Percentiles rank a stretch among this genome's conserved stretches.
These are phyloP conservation scores for Entelexis paramagnoliae DNA, from an alignment of 1,139 yeast genomes.

Conservation along the genomic window DNA sequence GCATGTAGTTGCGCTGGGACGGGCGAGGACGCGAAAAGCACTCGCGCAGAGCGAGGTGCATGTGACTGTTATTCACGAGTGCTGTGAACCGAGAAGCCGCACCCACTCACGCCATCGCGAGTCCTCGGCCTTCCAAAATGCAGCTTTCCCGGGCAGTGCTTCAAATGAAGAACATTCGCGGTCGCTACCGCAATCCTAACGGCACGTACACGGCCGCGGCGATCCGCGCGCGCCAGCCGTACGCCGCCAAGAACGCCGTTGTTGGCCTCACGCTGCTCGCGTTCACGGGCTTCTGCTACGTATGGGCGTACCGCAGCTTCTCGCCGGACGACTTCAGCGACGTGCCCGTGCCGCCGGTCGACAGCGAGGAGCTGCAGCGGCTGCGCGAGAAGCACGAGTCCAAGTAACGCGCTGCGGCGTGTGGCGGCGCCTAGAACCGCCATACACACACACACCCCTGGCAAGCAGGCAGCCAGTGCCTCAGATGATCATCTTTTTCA, in stretches of 20 bases:
- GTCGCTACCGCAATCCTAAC: constrained; percentile 24
- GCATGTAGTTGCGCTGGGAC: not conserved
- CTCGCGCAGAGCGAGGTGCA: not conserved
- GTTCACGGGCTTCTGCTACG: constrained; percentile 55
- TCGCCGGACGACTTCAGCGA: constrained; percentile 78
- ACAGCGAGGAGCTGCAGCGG: constrained; percentile 62
- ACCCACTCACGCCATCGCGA: not conserved
- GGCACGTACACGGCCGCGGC: constrained; percentile 88
- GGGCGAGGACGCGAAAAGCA: not conserved
- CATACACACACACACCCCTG: too few relatives aligned
- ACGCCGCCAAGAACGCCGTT: constrained; percentile 62
- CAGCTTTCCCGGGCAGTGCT: not conserved
- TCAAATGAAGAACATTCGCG: constrained; percentile 15
- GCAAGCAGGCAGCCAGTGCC: too few relatives aligned
- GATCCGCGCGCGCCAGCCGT: constrained; percentile 79
- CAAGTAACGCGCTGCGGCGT: not conserved
- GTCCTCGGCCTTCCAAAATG: not conserved
- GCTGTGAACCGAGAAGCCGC: not conserved
- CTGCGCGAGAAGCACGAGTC: constrained; percentile 53
- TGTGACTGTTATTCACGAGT: not conserved
- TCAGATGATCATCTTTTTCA: constrained; percentile 8
- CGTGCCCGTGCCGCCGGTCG: constrained; percentile 86
- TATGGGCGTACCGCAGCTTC: constrained; percentile 61
- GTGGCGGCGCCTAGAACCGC: too few relatives aligned
- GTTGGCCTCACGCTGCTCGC: constrained; percentile 50